Percentiles rank a stretch among this genome's conserved stretches.
These are phyloP conservation scores for Magnolia kwangsiensis DNA, from an alignment of 164 flowering plant species.

Conservation along the genomic window DNA sequence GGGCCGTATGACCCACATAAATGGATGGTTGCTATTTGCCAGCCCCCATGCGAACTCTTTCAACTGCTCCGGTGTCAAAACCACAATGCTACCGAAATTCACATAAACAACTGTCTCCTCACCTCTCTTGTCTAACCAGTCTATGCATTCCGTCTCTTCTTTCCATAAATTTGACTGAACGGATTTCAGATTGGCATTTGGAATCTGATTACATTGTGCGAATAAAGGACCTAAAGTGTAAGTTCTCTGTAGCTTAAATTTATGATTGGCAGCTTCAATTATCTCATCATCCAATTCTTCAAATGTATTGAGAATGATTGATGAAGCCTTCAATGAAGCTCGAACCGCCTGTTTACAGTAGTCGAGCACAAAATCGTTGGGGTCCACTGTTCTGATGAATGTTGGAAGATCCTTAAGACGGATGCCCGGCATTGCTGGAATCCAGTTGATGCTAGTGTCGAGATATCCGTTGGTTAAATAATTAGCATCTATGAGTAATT, in stretches of 20 bases:
- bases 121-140: conserved; percentile 38
- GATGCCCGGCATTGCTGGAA: conserved; percentile 7
- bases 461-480: conserved; percentile 1
- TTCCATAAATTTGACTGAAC: conserved; percentile 42
- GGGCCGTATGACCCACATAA: conserved; percentile 52
- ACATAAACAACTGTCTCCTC: conserved; percentile 45
- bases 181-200: conserved; percentile 2
- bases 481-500: too few relatives aligned
- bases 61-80: conserved; percentile 34
- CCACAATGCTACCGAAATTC: conserved; percentile 48
- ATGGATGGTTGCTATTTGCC: conserved; percentile 33
- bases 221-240: conserved; percentile 11
- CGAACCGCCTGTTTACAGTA: neutral
- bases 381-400: conserved; percentile 3
- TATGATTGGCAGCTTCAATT: neutral
- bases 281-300: conserved; percentile 9
- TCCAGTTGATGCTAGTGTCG: conserved; percentile 5
- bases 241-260: neutral
- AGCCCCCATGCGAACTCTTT: conserved; percentile 57
- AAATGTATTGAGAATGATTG: conserved; percentile 12
- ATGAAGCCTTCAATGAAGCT: neutral
- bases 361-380: conserved; percentile 13
- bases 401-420: conserved; percentile 8
- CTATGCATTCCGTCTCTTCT: conserved; percentile 32
- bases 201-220: conserved; percentile 4